Evolutionary conservation across 192 early-diverging fungal genomes (phyloP).

Genomic region (Coemansia sp.): DNA sequence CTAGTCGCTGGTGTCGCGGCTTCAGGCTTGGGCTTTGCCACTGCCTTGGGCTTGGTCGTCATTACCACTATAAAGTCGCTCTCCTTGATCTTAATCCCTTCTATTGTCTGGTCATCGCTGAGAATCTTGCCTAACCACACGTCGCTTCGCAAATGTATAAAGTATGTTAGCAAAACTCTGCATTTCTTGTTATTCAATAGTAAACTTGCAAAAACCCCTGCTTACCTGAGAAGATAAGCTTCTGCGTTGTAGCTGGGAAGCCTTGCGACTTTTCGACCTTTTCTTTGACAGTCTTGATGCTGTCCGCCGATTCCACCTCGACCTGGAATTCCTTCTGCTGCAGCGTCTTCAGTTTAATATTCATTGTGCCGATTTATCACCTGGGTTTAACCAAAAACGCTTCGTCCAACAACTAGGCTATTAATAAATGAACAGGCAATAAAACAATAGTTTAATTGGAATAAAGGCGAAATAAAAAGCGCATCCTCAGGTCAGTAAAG

Average conservation of each 20-base stretch:
- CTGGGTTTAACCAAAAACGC: not conserved
- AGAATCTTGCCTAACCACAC: constrained; percentile 71
- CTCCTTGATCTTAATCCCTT: constrained; percentile 75
- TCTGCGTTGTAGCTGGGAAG: constrained; percentile 70
- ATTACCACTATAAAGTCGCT: constrained; percentile 96
- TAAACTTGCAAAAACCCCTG: not conserved
- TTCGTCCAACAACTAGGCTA: not conserved
- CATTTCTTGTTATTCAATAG: too few relatives aligned
- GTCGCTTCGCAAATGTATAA: not conserved
- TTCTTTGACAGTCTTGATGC: constrained; percentile 72
- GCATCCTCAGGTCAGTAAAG: not conserved
- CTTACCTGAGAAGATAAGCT: constrained; percentile 80
- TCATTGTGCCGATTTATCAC: constrained; percentile 39
- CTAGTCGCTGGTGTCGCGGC: constrained; percentile 48
- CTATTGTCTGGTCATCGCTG: constrained; percentile 70
- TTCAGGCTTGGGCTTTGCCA: constrained; percentile 43
- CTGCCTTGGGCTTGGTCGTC: constrained; percentile 64
- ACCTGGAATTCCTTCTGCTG: constrained; percentile 80
- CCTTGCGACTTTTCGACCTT: constrained; percentile 74
- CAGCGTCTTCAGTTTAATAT: constrained; percentile 88
- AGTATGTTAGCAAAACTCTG: constrained; percentile 2
- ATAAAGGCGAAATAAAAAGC: not conserved
- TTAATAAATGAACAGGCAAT: not conserved
- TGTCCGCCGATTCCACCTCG: constrained; percentile 71
- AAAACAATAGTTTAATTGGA: not conserved